These are phyloP conservation scores for Gossypium davidsonii DNA, from an alignment of 441 rosid genomes.

Conservation along the genomic window DNA sequence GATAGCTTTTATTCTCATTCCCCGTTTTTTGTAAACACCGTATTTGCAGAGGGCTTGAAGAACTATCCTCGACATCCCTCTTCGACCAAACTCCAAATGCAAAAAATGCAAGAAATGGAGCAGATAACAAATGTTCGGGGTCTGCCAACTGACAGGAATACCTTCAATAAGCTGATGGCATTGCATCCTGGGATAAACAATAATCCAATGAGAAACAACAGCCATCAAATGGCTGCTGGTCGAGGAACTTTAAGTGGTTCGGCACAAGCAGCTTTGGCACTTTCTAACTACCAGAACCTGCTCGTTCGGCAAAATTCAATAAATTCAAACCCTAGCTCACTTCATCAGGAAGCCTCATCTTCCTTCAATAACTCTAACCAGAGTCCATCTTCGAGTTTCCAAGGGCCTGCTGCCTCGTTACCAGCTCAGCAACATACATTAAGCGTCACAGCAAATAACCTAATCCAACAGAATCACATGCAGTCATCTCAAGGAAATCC, in stretches of 20 bases:
- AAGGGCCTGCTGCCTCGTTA: slow-evolving; percentile 41
- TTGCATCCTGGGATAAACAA: slow-evolving; percentile 59
- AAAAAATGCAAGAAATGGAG: slow-evolving; percentile 88
- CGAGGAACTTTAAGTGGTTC: slow-evolving; percentile 69
- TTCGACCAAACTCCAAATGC: slow-evolving; percentile 66
- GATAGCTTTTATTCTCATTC: background rate
- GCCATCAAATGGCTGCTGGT: slow-evolving; percentile 41
- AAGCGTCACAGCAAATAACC: slow-evolving; percentile 27
- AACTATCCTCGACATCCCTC: slow-evolving; percentile 58
- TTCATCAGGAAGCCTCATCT: slow-evolving; percentile 57
- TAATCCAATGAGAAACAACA: slow-evolving; percentile 46
- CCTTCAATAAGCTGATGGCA: slow-evolving; percentile 77
- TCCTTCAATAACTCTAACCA: slow-evolving; percentile 47
- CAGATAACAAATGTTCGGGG: slow-evolving; percentile 74
- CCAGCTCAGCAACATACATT: slow-evolving; percentile 39
- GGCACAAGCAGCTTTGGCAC: slow-evolving; percentile 79
- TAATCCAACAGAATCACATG: slow-evolving; percentile 48
- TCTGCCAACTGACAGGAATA: slow-evolving; percentile 66
- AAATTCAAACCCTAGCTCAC: slow-evolving; percentile 51
- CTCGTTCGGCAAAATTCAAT: slow-evolving; percentile 76
- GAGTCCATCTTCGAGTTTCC: slow-evolving; percentile 44
- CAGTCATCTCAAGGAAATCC: slow-evolving; percentile 57
- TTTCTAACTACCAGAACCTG: slow-evolving; percentile 67
- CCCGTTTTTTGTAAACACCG: slow-evolving; percentile 4
- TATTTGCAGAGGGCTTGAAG: slow-evolving; percentile 79